These are phyloP conservation scores for Microbotryum intermedium DNA, from an alignment of 1,284 basidiomycete genomes.

Conservation along the genomic window DNA sequence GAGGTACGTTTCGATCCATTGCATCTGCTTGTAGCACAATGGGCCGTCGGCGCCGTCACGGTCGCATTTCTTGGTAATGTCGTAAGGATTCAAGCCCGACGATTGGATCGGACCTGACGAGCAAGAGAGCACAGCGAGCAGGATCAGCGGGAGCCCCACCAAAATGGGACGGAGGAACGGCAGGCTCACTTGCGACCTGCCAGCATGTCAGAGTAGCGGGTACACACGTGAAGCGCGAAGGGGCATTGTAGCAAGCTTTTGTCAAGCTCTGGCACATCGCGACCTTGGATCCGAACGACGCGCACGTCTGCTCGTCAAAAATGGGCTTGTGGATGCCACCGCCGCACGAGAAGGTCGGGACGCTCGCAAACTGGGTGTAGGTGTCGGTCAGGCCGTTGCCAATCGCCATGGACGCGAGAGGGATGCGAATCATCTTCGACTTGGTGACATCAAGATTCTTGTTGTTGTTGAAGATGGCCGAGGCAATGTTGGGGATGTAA, in stretches of 20 bases:
- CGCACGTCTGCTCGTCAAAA: constrained; percentile 40
- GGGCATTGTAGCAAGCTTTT: constrained; percentile 40
- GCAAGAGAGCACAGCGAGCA: constrained; percentile 43
- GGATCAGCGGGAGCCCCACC: background rate
- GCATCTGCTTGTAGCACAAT: constrained; percentile 67
- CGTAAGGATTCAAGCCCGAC: constrained; percentile 43
- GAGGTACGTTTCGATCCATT: constrained; percentile 64
- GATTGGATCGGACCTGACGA: constrained; percentile 46
- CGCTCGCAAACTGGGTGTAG: constrained; percentile 40
- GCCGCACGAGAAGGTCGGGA: constrained; percentile 74
- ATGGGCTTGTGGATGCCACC: constrained; percentile 38
- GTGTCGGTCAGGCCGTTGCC: constrained; percentile 77
- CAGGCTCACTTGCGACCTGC: constrained; percentile 17
- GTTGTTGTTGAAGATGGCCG: constrained; percentile 66
- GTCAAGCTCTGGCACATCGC: constrained; percentile 39
- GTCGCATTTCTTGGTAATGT: constrained; percentile 69
- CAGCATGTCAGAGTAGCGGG: constrained; percentile 43
- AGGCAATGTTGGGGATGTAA: constrained; percentile 69
- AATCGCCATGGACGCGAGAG: constrained; percentile 67
- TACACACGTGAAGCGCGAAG: constrained; percentile 48
- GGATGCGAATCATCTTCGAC: constrained; percentile 48
- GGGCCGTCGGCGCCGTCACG: constrained; percentile 50
- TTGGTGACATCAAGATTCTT: constrained; percentile 41
- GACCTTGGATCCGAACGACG: constrained; percentile 37
- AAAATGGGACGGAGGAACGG: background rate